Evolutionary conservation across 352 stramenopile species (phyloP).

Genomic region (Phytophthora pluvialis): DNA sequence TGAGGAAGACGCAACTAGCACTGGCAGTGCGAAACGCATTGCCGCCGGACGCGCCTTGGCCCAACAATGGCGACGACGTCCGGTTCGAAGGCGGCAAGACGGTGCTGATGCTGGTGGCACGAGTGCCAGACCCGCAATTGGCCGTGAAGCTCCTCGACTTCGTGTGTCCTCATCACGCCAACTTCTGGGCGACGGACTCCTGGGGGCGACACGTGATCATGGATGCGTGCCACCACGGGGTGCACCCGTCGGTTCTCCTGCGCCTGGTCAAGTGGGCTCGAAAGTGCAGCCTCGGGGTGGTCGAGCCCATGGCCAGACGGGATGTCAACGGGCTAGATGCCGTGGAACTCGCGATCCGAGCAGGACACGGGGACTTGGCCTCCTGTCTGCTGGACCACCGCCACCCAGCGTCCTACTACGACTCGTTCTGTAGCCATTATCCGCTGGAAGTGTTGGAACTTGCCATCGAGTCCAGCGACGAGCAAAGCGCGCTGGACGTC

Average conservation of each 20-base stretch:
- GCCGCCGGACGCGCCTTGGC: constrained; percentile 12
- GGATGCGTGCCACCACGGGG: constrained; percentile 16
- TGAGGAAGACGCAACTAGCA: constrained; percentile 9
- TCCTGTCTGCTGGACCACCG: constrained; percentile 12
- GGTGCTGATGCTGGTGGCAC: constrained; percentile 21
- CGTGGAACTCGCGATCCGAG: constrained; percentile 16
- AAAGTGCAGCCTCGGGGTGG: constrained; percentile 13
- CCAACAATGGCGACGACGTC: background rate
- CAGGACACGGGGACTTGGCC: constrained; percentile 18
- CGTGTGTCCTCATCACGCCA: constrained; percentile 4
- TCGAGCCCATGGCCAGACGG: constrained; percentile 15
- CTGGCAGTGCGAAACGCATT: constrained; percentile 6
- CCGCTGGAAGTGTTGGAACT: constrained; percentile 23
- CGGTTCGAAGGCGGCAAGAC: constrained; percentile 16
- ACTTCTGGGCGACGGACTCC: constrained; percentile 23
- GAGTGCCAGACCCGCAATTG: constrained; percentile 4
- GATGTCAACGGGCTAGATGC: constrained; percentile 15
- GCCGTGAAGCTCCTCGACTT: constrained; percentile 32
- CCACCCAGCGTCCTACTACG: constrained; percentile 1
- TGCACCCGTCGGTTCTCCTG: constrained; percentile 12
- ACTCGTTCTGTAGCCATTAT: constrained; percentile 19
- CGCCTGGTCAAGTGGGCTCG: constrained; percentile 28
- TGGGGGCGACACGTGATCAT: constrained; percentile 29
- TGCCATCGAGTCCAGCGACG: constrained; percentile 20
- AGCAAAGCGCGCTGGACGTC: constrained; percentile 4